phyloP scores from a whole-genome alignment of 108 stramenopile species.

The Pseudonitzschia multiseries region DNA sequence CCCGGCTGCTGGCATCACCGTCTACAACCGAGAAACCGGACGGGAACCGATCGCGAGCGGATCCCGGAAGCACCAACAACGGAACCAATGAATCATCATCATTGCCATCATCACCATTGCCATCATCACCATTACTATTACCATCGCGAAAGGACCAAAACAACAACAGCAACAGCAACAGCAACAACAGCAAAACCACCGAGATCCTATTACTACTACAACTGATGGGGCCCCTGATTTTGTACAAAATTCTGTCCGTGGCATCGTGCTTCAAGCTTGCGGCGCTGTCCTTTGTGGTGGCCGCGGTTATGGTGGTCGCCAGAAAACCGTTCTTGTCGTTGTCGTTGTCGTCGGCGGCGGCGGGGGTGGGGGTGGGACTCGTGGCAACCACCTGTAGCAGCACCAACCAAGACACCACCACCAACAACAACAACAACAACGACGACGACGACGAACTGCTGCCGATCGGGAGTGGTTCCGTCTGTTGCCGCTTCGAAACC shows the following conservation, averaged over 20 bases:
- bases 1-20: neutral
- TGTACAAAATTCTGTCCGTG: constrained; percentile 11
- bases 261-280: neutral
- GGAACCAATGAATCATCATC: no score
- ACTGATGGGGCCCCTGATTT: constrained; percentile 7
- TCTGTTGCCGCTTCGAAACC: constrained; percentile 38
- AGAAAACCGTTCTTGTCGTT: constrained; percentile 14
- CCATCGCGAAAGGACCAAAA: no score
- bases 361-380: neutral
- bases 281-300: neutral
- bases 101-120: no score
- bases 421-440: neutral
- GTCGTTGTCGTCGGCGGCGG: neutral
- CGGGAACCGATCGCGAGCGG: no score
- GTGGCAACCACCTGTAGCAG: neutral
- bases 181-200: neutral
- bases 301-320: neutral
- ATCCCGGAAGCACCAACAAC: no score
- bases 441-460: neutral
- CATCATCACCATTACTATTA: no score
- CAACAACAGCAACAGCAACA: neutral
- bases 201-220: constrained; percentile 20
- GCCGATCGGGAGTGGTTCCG: constrained; percentile 6
- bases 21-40: neutral
- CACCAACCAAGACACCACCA: neutral